These are phyloP conservation scores for Cucurbita argyrosperma DNA, from an alignment of 306 rosid genomes.

Conservation along the genomic window DNA sequence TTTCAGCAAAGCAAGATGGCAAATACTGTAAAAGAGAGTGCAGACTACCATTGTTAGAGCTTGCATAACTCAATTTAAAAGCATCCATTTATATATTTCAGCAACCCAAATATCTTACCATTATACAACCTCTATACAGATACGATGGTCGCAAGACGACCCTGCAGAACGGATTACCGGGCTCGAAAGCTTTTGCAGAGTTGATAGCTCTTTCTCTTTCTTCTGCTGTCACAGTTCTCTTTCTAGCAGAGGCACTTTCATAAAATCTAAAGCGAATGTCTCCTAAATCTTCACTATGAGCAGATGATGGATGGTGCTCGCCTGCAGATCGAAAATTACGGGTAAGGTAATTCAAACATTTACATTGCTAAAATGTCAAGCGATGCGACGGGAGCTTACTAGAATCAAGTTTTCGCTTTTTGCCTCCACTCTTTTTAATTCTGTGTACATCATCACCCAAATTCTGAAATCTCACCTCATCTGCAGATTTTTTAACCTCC, in stretches of 20 bases:
- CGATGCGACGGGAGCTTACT: constrained; percentile 19
- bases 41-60: not conserved
- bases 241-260: constrained; percentile 94
- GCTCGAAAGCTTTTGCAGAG: constrained; percentile 74
- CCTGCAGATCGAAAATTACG: constrained; percentile 34
- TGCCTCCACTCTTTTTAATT: constrained; percentile 31
- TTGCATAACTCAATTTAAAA: not conserved
- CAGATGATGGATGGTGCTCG: constrained; percentile 45
- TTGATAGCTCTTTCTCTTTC: constrained; percentile 82
- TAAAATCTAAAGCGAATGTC: constrained; percentile 77
- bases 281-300: constrained; percentile 42
- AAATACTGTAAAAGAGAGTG: constrained; percentile 47
- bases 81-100: not conserved
- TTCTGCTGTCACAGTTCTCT: constrained; percentile 91
- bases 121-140: constrained; percentile 88
- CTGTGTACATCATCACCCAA: constrained; percentile 31
- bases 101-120: constrained; percentile 42
- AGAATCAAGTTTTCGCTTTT: constrained; percentile 57
- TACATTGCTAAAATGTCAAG: not conserved
- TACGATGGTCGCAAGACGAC: constrained; percentile 95
- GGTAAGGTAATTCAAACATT: constrained; percentile 6
- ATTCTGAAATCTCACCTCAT: constrained; percentile 36
- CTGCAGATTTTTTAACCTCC: constrained; percentile 59
- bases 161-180: constrained; percentile 76
- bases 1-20: constrained; percentile 97